phyloP scores from a whole-genome alignment of 140 eudicot genomes.

The Erigeron philadelphicus region DNA sequence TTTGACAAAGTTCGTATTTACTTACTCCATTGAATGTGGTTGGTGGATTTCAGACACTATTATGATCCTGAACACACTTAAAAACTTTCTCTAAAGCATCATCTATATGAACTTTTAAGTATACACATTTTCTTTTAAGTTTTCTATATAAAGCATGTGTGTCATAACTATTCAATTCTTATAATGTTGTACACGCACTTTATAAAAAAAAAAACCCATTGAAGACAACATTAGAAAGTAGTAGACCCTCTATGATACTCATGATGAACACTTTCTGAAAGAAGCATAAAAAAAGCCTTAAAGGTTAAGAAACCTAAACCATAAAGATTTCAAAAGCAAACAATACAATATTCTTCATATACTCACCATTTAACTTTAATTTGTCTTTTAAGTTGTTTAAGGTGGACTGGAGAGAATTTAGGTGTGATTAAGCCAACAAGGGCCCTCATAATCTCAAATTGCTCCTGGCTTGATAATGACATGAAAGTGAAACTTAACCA shows the following conservation, averaged over 20 bases:
- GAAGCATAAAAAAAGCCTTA: constrained; percentile 28
- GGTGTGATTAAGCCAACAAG: constrained; percentile 22
- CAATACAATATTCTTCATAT: constrained; percentile 28
- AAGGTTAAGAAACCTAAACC: constrained; percentile 29
- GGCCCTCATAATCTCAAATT: constrained; percentile 10
- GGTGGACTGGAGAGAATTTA: constrained; percentile 18
- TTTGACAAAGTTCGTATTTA: not conserved
- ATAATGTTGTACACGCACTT: not conserved
- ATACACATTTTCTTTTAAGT: not conserved
- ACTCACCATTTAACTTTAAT: constrained; percentile 18
- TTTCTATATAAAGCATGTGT: not conserved
- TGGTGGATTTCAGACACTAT: not conserved
- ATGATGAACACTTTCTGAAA: constrained; percentile 24
- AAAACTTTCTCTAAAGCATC: not conserved
- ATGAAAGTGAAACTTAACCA: not conserved
- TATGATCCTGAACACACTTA: not conserved
- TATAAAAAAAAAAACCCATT: not conserved
- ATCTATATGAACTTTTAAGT: not conserved
- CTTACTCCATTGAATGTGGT: not conserved
- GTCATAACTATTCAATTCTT: not conserved
- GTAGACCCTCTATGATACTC: constrained; percentile 23
- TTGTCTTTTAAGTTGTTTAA: not conserved
- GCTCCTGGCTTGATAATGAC: constrained; percentile 4
- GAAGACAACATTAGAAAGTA: constrained; percentile 4
- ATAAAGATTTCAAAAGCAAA: constrained; percentile 18